Conservation (phyloP, 805 yeast genomes). For the Monosporozyma yasuniensis region DNA sequence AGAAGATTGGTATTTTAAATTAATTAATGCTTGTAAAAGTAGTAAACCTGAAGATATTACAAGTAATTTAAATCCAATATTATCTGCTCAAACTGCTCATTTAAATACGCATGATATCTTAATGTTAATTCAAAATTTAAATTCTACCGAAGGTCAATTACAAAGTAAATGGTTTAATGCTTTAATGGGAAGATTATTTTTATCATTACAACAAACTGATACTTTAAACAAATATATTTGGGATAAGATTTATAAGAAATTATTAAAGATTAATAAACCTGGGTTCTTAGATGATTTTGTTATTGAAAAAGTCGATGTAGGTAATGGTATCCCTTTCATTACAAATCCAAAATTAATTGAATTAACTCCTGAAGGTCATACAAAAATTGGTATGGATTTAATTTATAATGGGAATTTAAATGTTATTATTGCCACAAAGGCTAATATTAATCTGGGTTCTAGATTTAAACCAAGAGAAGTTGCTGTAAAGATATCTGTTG, state of each 20-base stretch:
- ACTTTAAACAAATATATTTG: constrained; percentile 50
- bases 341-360: constrained; percentile 62
- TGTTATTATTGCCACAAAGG: constrained; percentile 72
- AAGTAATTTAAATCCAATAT: constrained; percentile 41
- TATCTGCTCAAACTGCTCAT: constrained; percentile 66
- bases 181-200: constrained; percentile 68
- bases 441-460: constrained; percentile 64
- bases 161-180: constrained; percentile 91
- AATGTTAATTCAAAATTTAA: constrained; percentile 62
- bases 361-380: constrained; percentile 71
- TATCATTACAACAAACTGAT: constrained; percentile 66
- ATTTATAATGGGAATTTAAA: constrained; percentile 70
- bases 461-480: constrained; percentile 70
- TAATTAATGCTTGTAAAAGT: constrained; percentile 63
- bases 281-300: constrained; percentile 79
- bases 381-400: constrained; percentile 52
- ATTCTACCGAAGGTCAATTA: constrained; percentile 74
- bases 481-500: constrained; percentile 60
- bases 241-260: constrained; percentile 55
- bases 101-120: constrained; percentile 64
- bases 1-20: constrained; percentile 87
- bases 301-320: constrained; percentile 64
- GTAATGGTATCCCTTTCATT: constrained; percentile 70
- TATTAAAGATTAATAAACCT: constrained; percentile 74
- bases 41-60: constrained; percentile 12